Evolutionary conservation across 1,284 basidiomycete species (phyloP), one percentile per base, ranked within the genome.

Genomic region (Boletus hoseneyae): DNA sequence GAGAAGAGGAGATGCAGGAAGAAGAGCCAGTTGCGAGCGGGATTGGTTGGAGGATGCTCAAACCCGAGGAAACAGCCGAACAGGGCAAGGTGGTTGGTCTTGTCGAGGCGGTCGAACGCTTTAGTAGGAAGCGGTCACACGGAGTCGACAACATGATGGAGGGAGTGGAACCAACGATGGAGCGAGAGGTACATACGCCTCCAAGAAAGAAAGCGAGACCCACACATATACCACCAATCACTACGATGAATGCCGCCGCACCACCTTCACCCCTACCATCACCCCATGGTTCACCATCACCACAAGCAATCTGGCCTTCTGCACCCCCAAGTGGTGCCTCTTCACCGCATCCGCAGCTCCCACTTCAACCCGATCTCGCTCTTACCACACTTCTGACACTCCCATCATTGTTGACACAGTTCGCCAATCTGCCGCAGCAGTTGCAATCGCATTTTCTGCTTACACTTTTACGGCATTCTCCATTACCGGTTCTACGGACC

Each of bases 371-470:
- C 7, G 89, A 91, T 68, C 66, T 87, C 38, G 77, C 86, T 27
- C 70, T 93, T 29, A 83, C 87, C 15, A 85, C 89, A 0, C 79
- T 94, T 38, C 70, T 93, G 51, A 83, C 91, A 0, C 76, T 94
- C 6, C 90, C 90, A 6, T 79, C 83, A 6, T 73, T 94, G 39
- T 76, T 93, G 15, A 71, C 78, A 6, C 87, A 91, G 57, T 94
- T 90, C 68, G 78, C 79, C 23, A 75, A 68, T 52, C 74, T 93
- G 30, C 88, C 90, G 2, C 73, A 82, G 7, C 74, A 80, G 9
- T 70, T 93, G 25, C 91, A 94, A 71, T 90, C 90, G 1, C 90
- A 93, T 66, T 81, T 93, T 58, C 78, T 94, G 42, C 80, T 93
- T 52, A 89, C 87, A 21, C 80, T 94, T 51, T 73, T 94, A 37